These are phyloP conservation scores for Silene latifolia DNA, from an alignment of 148 eudicot genomes.

Conservation along the genomic window DNA sequence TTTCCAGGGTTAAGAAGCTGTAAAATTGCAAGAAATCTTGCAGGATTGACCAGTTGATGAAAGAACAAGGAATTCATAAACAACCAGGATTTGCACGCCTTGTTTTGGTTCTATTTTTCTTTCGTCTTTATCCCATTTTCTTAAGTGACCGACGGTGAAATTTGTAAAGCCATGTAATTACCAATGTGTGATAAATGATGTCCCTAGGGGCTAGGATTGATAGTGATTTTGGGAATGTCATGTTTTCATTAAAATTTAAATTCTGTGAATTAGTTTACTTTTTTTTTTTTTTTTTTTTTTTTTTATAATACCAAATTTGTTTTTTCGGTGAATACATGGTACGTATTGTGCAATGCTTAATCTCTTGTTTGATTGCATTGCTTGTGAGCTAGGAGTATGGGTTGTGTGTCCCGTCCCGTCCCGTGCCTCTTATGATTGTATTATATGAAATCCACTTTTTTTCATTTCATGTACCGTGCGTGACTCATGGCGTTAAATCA, in stretches of 20 bases:
- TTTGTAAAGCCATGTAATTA: background rate
- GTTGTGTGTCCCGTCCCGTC: too few relatives aligned
- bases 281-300: too few relatives aligned
- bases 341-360: background rate
- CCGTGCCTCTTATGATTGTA: too few relatives aligned
- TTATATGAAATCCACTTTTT: too few relatives aligned
- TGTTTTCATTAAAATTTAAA: background rate
- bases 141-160: background rate
- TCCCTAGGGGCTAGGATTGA: background rate
- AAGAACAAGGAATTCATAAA: background rate
- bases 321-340: background rate
- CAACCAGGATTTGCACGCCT: background rate
- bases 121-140: background rate
- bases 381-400: too few relatives aligned
- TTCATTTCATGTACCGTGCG: too few relatives aligned
- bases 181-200: background rate
- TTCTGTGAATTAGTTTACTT: background rate
- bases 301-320: too few relatives aligned
- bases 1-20: background rate
- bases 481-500: too few relatives aligned
- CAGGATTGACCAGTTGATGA: background rate
- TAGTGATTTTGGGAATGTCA: background rate
- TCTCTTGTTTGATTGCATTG: too few relatives aligned
- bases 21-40: conserved; percentile 5
- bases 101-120: background rate